Percentiles rank a stretch among this genome's conserved stretches.
phyloP scores from a whole-genome alignment of 768 basidiomycete genomes.

The Xerocomellus chrysenteron region DNA sequence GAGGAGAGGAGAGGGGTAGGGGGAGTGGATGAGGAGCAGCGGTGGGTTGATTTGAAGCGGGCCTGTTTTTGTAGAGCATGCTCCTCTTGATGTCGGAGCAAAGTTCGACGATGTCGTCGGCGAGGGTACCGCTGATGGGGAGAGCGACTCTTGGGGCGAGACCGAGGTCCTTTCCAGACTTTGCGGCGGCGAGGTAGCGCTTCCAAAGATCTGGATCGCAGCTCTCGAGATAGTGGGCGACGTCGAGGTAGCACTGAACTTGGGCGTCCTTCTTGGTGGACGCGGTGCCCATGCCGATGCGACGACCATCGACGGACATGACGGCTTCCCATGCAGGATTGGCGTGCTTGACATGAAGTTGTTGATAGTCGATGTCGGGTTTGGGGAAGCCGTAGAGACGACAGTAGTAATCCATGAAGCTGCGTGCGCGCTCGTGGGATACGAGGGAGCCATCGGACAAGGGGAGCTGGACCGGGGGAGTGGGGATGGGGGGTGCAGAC shows the following conservation, averaged over 20 bases:
- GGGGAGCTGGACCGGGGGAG: slow-evolving; percentile 23
- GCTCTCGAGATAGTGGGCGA: slow-evolving; percentile 78
- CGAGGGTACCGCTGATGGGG: slow-evolving; percentile 58
- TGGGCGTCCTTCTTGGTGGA: slow-evolving; percentile 69
- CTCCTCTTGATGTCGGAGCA: slow-evolving; percentile 64
- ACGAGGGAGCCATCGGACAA: slow-evolving; percentile 67
- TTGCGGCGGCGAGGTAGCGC: slow-evolving; percentile 58
- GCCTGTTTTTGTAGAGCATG: slow-evolving; percentile 64
- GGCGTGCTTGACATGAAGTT: slow-evolving; percentile 23
- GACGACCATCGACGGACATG: slow-evolving; percentile 72
- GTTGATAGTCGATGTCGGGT: slow-evolving; percentile 64
- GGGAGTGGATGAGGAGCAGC: neutral
- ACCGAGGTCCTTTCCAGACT: slow-evolving; percentile 66
- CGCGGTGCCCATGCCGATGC: slow-evolving; percentile 79
- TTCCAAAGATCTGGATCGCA: slow-evolving; percentile 84
- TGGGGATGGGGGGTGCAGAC: neutral
- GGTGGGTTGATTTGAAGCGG: slow-evolving; percentile 30
- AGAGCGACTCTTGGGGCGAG: slow-evolving; percentile 70
- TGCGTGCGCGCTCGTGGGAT: slow-evolving; percentile 69
- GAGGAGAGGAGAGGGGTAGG: slow-evolving; percentile 21
- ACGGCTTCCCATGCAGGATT: slow-evolving; percentile 61
- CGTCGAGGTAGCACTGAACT: slow-evolving; percentile 80
- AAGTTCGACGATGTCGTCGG: slow-evolving; percentile 70
- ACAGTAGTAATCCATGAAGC: slow-evolving; percentile 97
- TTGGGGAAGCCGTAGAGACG: slow-evolving; percentile 69